Evolutionary conservation across 2,329 filamentous ascomycete genomes (phyloP).

Genomic region (Microsporum ferrugineum): DNA sequence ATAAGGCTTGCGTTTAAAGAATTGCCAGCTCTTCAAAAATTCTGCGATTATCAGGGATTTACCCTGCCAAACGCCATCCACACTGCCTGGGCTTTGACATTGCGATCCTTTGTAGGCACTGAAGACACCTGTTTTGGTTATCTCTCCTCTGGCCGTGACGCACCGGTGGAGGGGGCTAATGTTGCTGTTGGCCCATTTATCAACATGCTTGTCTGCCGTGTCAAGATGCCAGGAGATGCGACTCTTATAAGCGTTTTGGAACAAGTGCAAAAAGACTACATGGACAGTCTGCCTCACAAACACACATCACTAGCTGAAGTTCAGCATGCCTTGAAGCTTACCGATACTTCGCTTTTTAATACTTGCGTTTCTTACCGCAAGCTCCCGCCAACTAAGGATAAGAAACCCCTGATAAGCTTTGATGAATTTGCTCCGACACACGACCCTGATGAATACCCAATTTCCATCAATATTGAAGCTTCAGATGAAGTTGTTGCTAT

Average conservation of each 20-base stretch:
- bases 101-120: conserved; percentile 53
- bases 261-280: conserved; percentile 37
- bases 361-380: conserved; percentile 40
- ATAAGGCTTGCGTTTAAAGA: conserved; percentile 22
- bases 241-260: conserved; percentile 30
- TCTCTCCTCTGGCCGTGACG: conserved; percentile 16
- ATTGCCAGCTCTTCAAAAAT: conserved; percentile 23
- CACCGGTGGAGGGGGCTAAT: conserved; percentile 14
- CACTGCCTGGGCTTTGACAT: conserved; percentile 56
- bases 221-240: conserved; percentile 17
- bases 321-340: conserved; percentile 33
- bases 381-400: conserved; percentile 24
- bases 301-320: conserved; percentile 38
- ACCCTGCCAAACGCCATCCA: conserved; percentile 50
- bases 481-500: conserved; percentile 30
- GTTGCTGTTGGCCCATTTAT: conserved; percentile 19
- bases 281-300: conserved; percentile 35
- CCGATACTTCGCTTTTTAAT: conserved; percentile 35
- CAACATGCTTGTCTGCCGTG: conserved; percentile 16
- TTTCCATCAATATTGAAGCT: conserved; percentile 40
- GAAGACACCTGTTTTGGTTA: conserved; percentile 42
- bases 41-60: conserved; percentile 35
- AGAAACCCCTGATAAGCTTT: conserved; percentile 25
- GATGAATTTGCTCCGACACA: conserved; percentile 31
- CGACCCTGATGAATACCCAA: conserved; percentile 40